Conservation (phyloP, 257 asterid genomes). For the Mitragyna speciosa region DNA sequence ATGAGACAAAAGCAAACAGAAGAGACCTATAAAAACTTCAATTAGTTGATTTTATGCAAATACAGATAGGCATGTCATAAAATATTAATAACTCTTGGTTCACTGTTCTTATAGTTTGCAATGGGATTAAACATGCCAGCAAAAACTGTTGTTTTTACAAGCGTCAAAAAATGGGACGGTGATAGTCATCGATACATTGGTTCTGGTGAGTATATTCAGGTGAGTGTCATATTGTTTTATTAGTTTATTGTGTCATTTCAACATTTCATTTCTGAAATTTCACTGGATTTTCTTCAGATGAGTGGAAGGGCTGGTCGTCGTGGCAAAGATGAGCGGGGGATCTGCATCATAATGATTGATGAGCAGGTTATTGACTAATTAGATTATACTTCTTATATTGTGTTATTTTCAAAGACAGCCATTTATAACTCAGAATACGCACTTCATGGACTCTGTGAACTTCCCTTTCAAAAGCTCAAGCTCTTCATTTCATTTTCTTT, state of each 20-base stretch:
- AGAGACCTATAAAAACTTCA: background rate
- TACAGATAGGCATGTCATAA: background rate
- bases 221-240: constrained; percentile 27
- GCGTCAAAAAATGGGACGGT: constrained; percentile 96
- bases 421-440: background rate
- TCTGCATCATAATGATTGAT: constrained; percentile 91
- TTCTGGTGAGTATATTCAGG: constrained; percentile 99
- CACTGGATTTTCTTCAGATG: constrained; percentile 57
- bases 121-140: constrained; percentile 99
- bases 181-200: constrained; percentile 94
- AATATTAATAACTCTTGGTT: constrained; percentile 9
- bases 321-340: constrained; percentile 95
- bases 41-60: background rate
- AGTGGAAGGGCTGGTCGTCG: constrained; percentile 99
- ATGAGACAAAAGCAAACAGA: background rate
- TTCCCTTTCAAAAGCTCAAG: background rate
- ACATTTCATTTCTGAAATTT: constrained; percentile 18
- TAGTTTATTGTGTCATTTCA: constrained; percentile 10
- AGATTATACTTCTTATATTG: background rate
- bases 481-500: background rate
- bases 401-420: background rate
- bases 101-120: constrained; percentile 60
- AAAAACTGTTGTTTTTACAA: constrained; percentile 96
- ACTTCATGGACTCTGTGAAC: background rate
- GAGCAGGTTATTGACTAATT: constrained; percentile 58